A percentile compares a stretch with the other conserved stretches of the same genome.
These are phyloP conservation scores for Zygoascus biomembranicola DNA, from an alignment of 805 yeast genomes.

Conservation along the genomic window DNA sequence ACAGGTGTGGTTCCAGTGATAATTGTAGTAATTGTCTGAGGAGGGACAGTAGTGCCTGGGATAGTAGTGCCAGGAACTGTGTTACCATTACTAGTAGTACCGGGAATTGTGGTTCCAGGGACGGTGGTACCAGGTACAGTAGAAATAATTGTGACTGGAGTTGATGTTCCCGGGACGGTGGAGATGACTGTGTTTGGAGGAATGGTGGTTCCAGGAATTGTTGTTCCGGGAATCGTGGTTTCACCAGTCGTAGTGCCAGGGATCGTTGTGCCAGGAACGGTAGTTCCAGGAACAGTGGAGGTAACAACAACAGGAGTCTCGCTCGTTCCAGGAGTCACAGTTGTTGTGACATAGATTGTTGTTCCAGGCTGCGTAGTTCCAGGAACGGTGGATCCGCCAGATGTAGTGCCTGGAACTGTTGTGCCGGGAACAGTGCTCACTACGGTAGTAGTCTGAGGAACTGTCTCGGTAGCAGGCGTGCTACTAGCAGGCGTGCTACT, in stretches of 20 bases:
- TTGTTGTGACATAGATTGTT: not conserved
- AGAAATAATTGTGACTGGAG: not conserved
- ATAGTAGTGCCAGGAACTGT: conserved; percentile 6
- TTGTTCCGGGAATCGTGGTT: conserved; percentile 18
- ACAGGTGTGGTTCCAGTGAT: conserved; percentile 12
- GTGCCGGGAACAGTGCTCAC: conserved; percentile 10
- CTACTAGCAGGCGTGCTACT: conserved; percentile 12
- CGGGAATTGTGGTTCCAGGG: conserved; percentile 8
- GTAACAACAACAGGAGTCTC: not conserved
- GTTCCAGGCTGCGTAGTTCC: not conserved
- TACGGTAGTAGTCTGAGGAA: conserved; percentile 2
- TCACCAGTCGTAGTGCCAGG: conserved; percentile 15
- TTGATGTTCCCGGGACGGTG: not conserved
- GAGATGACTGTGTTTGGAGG: conserved; percentile 9
- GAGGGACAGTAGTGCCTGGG: conserved; percentile 4
- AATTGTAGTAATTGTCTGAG: conserved; percentile 5
- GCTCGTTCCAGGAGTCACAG: conserved; percentile 2
- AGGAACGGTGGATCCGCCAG: conserved; percentile 4
- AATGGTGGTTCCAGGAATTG: conserved; percentile 13
- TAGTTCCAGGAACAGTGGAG: not conserved
- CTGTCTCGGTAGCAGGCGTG: conserved; percentile 4
- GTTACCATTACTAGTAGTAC: conserved; percentile 6
- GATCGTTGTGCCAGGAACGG: conserved; percentile 13
- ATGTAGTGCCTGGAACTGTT: not conserved
- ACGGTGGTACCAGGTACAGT: conserved; percentile 2